phyloP scores from a whole-genome alignment of 2,329 filamentous ascomycete species.

The Botrytis sinoallii region DNA sequence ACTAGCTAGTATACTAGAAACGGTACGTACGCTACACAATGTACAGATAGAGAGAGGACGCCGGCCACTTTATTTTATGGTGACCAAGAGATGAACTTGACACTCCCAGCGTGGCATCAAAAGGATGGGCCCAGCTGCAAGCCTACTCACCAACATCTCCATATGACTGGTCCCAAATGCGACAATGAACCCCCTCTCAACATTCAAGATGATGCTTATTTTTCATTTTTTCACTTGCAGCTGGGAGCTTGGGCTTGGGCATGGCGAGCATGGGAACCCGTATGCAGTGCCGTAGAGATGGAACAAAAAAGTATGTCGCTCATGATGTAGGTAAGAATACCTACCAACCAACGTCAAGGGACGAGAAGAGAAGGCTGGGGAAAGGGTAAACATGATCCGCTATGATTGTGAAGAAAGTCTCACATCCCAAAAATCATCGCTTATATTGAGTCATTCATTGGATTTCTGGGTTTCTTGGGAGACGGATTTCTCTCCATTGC shows the following conservation, averaged over 20 bases:
- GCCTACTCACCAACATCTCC: background rate
- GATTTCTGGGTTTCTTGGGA: background rate
- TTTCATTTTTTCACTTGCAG: background rate
- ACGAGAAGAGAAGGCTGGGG: background rate
- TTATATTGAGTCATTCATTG: background rate
- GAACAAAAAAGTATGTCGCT: background rate
- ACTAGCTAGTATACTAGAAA: background rate
- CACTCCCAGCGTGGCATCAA: constrained; percentile 3
- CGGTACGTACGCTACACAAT: background rate
- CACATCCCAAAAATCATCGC: background rate
- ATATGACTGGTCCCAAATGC: background rate
- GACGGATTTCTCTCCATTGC: background rate
- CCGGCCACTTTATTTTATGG: background rate
- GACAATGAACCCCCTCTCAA: background rate
- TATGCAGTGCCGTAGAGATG: background rate
- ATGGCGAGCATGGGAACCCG: background rate
- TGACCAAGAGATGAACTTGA: background rate
- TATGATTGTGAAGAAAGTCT: background rate
- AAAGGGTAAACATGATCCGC: background rate
- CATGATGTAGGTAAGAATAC: background rate
- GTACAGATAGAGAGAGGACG: background rate
- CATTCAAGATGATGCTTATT: background rate
- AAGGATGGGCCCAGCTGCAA: background rate
- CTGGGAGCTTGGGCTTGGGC: background rate
- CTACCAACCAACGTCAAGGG: background rate